Base-by-base conservation (phyloP, 441 rosid genomes). In the Populus hybrid region DNA sequence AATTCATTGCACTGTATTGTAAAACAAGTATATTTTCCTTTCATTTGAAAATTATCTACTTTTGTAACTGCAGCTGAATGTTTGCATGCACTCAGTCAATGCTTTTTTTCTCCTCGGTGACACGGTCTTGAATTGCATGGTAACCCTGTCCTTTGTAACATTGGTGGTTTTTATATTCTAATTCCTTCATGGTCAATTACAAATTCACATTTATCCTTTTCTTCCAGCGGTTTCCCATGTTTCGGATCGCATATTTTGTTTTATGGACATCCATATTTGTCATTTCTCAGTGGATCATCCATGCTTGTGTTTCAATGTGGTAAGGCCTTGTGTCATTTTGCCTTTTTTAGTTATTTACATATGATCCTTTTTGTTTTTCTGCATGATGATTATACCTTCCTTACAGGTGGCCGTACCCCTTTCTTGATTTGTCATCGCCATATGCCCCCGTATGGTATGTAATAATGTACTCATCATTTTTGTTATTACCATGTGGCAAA, bases 371-470 rank as follows among this genome's bases (percentile, higher is more conserved):
- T 73, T 56, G n/a, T 68, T 67, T 42, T 31, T 42, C 61, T 82
- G 73, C 64, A 61, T 74, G 28, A 20, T 71, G 31, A 50, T 14
- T n/a, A 40, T 80, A 10, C 77, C 14, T 74, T 75, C 31, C 64
- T 78, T 70, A 68, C 79, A 95, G 99, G 98, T 95, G 98, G 99
- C 98, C 98, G 9, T 95, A 95, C 86, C 90, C 93, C 68, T 92
- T 95, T 83, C 94, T 94, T 40, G 97, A 94, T 86, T 76, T 95
- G 79, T 89, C 96, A 63, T 84, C 92, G 24, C 64, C 88, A 9
- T 85, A 86, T 74, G 93, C 99, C 72, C 95, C 97, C 23, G 77
- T 95, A 76, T 94, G 98, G 99, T 94, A 89, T 53, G 88, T 68
- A 28, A 18, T 29, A 6, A 59, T 18, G 20, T 14, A 28, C 40